phyloP scores from a whole-genome alignment of 768 basidiomycete species.

The Mrakia frigida region DNA sequence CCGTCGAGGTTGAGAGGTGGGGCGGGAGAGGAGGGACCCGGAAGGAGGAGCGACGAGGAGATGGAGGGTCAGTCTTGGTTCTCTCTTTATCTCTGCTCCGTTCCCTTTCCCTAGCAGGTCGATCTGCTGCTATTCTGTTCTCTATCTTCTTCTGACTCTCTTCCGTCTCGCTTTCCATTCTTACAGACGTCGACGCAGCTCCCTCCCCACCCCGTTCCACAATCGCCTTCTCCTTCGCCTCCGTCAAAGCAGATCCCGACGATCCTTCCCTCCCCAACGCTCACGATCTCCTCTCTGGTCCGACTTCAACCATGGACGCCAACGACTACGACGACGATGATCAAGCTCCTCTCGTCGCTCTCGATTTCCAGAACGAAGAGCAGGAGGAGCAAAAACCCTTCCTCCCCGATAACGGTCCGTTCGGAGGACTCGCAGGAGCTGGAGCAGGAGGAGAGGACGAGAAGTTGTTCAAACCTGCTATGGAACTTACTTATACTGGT shows the following conservation, averaged over 20 bases:
- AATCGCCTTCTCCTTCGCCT: not conserved
- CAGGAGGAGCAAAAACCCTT: conserved; percentile 13
- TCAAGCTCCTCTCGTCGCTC: not conserved
- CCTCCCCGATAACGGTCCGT: not conserved
- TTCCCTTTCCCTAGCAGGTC: too few species aligned
- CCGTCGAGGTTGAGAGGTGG: conserved; percentile 14
- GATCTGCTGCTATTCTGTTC: too few species aligned
- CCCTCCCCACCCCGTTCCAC: not conserved
- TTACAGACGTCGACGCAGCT: conserved; percentile 16
- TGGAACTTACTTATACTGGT: conserved; percentile 28
- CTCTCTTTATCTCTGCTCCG: not conserved
- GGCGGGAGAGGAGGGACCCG: not conserved
- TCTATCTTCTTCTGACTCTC: not conserved
- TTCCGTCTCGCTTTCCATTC: not conserved
- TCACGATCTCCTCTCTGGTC: not conserved
- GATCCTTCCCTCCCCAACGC: conserved; percentile 2
- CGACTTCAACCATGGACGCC: not conserved
- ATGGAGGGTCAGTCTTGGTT: not conserved
- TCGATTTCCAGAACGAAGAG: not conserved
- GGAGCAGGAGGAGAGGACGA: conserved; percentile 3
- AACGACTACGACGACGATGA: not conserved
- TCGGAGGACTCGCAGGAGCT: not conserved
- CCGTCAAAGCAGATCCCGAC: conserved; percentile 23
- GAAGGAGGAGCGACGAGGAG: not conserved
- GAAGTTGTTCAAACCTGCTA: conserved; percentile 28